These are phyloP conservation scores for Cryptosporidium baileyi DNA, from an alignment of 169 alveolate genomes.

Conservation along the genomic window DNA sequence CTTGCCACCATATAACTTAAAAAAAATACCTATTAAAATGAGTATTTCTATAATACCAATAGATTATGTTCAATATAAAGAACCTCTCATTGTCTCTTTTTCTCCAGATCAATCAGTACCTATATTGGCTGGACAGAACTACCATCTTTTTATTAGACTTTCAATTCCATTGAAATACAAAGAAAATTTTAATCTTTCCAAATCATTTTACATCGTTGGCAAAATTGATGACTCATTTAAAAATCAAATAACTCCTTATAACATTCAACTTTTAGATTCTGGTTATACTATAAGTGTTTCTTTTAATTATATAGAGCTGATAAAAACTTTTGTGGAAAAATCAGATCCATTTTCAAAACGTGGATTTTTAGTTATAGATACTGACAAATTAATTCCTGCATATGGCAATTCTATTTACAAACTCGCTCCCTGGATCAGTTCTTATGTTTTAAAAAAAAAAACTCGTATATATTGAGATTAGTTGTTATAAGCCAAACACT, in stretches of 20 bases:
- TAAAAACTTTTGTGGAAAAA: not conserved
- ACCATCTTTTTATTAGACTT: slow-evolving; percentile 19
- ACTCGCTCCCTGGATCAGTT: slow-evolving; percentile 43
- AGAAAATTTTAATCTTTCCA: not conserved
- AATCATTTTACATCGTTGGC: slow-evolving; percentile 15
- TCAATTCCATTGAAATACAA: slow-evolving; percentile 32
- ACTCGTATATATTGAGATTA: slow-evolving; percentile 1
- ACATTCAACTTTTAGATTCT: slow-evolving; percentile 33
- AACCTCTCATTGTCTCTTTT: slow-evolving; percentile 70
- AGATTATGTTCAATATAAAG: not conserved
- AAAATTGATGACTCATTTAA: not conserved
- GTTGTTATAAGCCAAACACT: slow-evolving; percentile 16
- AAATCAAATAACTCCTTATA: not conserved
- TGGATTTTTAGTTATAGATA: slow-evolving; percentile 49
- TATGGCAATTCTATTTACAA: not conserved
- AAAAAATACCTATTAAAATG: slow-evolving; percentile 10
- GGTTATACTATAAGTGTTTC: slow-evolving; percentile 16
- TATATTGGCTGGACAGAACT: slow-evolving; percentile 73
- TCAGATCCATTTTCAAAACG: slow-evolving; percentile 2
- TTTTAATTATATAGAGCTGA: slow-evolving; percentile 4
- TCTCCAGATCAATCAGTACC: slow-evolving; percentile 77
- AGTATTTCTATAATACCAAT: slow-evolving; percentile 30
- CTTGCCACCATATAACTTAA: slow-evolving; percentile 27
- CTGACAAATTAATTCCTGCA: not conserved
- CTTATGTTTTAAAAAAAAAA: not conserved